A percentile compares a stretch with the other conserved stretches of the same genome.
Evolutionary conservation across 2,329 filamentous ascomycete genomes (phyloP).

Genomic region (Microcyclospora pomicola): DNA sequence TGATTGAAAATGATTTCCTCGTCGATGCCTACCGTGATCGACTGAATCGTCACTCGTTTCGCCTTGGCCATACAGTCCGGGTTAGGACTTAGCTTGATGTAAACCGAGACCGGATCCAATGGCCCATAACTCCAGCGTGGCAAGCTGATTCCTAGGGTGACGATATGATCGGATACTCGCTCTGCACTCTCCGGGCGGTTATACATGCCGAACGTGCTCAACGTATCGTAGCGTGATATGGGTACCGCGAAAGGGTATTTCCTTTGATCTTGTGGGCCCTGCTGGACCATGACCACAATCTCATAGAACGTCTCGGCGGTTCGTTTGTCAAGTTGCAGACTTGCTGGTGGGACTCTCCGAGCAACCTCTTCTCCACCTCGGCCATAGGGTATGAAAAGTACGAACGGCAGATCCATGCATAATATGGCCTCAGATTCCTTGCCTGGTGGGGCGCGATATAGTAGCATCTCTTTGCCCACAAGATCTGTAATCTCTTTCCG

Average conservation of each 20-base stretch:
- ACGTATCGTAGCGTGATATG: slow-evolving; percentile 82
- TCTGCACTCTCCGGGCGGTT: slow-evolving; percentile 86
- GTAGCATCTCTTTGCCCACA: slow-evolving; percentile 86
- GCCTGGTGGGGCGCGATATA: slow-evolving; percentile 75
- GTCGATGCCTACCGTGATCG: slow-evolving; percentile 85
- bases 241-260: slow-evolving; percentile 87
- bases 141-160: slow-evolving; percentile 81
- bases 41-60: slow-evolving; percentile 80
- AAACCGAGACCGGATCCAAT: slow-evolving; percentile 86
- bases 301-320: slow-evolving; percentile 98
- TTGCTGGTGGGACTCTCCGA: slow-evolving; percentile 79
- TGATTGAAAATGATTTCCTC: slow-evolving; percentile 99
- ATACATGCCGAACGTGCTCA: slow-evolving; percentile 99
- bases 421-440: slow-evolving; percentile 79
- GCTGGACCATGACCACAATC: slow-evolving; percentile 87
- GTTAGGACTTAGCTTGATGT: slow-evolving; percentile 87
- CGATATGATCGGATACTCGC: slow-evolving; percentile 73
- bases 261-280: slow-evolving; percentile 72
- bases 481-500: slow-evolving; percentile 83
- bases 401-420: slow-evolving; percentile 92
- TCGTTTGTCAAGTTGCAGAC: slow-evolving; percentile 74
- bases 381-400: slow-evolving; percentile 92
- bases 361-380: slow-evolving; percentile 82
- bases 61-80: slow-evolving; percentile 84
- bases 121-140: slow-evolving; percentile 95